Percentiles rank a stretch among this genome's conserved stretches.
phyloP scores from a whole-genome alignment of 2,329 filamentous ascomycete genomes.

The Cryphonectria naterciae region DNA sequence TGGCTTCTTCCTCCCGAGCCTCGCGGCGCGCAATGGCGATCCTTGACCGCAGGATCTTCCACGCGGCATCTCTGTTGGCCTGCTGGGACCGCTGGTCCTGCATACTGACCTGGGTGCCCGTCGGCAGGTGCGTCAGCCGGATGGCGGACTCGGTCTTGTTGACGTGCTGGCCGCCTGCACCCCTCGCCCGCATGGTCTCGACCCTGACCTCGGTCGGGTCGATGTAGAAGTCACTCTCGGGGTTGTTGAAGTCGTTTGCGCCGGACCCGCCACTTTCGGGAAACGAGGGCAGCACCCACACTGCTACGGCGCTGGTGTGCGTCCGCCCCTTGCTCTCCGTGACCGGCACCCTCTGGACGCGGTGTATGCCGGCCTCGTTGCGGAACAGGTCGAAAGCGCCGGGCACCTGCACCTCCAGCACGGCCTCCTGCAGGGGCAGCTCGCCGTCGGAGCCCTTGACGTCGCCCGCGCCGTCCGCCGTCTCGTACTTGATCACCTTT shows the following conservation, averaged over 20 bases:
- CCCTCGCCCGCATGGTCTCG: slow-evolving; percentile 90
- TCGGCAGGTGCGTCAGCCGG: slow-evolving; percentile 87
- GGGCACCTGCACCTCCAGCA: slow-evolving; percentile 77
- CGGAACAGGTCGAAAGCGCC: slow-evolving; percentile 83
- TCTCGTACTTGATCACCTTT: slow-evolving; percentile 79
- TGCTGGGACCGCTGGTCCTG: slow-evolving; percentile 92
- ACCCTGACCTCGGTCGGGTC: slow-evolving; percentile 78
- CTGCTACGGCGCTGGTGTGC: slow-evolving; percentile 89
- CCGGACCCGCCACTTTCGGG: slow-evolving; percentile 59
- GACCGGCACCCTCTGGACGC: slow-evolving; percentile 89
- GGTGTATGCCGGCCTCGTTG: slow-evolving; percentile 90
- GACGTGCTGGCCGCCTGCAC: slow-evolving; percentile 95
- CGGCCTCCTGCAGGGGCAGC: slow-evolving; percentile 78
- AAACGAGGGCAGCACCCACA: slow-evolving; percentile 89
- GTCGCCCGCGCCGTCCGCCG: slow-evolving; percentile 65
- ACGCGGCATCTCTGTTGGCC: slow-evolving; percentile 85
- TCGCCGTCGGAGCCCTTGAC: slow-evolving; percentile 61
- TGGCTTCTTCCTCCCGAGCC: slow-evolving; percentile 79
- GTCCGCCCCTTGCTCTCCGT: slow-evolving; percentile 91
- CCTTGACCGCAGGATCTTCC: slow-evolving; percentile 80
- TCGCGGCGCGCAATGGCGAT: slow-evolving; percentile 81
- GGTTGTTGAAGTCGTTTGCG: slow-evolving; percentile 70
- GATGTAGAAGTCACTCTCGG: slow-evolving; percentile 89
- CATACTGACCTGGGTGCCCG: slow-evolving; percentile 84
- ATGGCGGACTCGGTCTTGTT: slow-evolving; percentile 98